Percentiles rank a stretch among this genome's conserved stretches.
These are phyloP conservation scores for Asclepias syriaca DNA, from an alignment of 257 asterid species.

Conservation along the genomic window DNA sequence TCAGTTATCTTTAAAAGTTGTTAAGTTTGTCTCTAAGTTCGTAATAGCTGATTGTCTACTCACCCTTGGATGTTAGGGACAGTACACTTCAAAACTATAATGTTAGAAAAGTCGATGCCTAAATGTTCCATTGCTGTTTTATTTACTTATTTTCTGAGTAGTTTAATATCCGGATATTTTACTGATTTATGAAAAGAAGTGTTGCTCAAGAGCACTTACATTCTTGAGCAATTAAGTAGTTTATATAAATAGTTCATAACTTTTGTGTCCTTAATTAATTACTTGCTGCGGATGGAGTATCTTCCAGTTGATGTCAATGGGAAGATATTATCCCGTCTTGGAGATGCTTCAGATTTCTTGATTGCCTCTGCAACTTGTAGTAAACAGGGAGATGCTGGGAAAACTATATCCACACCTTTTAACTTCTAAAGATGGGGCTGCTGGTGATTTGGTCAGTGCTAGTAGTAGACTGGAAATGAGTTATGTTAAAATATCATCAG, in stretches of 20 bases:
- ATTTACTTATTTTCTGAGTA: neutral
- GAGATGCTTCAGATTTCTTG: constrained; percentile 73
- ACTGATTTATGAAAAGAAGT: neutral
- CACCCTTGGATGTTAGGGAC: neutral
- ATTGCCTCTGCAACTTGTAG: constrained; percentile 83
- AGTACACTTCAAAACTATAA: neutral
- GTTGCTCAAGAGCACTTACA: neutral
- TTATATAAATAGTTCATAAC: neutral
- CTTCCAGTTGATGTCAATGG: constrained; percentile 93
- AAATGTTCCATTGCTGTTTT: neutral
- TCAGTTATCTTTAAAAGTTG: neutral
- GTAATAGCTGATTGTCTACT: neutral
- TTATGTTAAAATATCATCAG: constrained; percentile 59
- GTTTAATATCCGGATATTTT: neutral
- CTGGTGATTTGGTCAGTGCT: too few relatives aligned
- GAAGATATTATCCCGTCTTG: constrained; percentile 67
- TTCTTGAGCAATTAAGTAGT: constrained; percentile 1
- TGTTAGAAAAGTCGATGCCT: neutral
- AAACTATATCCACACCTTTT: constrained; percentile 67
- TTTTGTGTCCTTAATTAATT: neutral
- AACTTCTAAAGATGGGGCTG: constrained; percentile 33
- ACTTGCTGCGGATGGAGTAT: constrained; percentile 41
- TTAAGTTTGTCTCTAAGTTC: neutral
- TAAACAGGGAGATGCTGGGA: constrained; percentile 73
- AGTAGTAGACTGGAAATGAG: constrained; percentile 29